phyloP scores from a whole-genome alignment of 192 early-diverging fungal species.

The Fimicolochytrium jonesii region DNA sequence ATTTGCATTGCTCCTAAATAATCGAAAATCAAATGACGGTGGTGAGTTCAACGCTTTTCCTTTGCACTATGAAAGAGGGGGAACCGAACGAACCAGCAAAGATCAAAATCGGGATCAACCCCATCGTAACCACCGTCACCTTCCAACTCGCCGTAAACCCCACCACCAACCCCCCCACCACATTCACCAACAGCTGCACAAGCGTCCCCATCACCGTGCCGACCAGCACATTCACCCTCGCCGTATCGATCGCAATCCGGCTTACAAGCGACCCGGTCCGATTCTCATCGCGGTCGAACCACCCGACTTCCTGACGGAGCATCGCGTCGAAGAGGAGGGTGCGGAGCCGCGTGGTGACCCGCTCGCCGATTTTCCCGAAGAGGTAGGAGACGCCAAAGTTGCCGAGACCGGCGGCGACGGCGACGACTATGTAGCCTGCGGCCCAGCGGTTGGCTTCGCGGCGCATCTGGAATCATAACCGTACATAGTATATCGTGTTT shows the following conservation, averaged over 20 bases:
- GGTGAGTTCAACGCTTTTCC: too few species aligned
- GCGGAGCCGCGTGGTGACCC: slow-evolving; percentile 37
- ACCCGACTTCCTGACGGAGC: slow-evolving; percentile 45
- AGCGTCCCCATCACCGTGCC: slow-evolving; percentile 50
- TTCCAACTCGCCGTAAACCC: slow-evolving; percentile 74
- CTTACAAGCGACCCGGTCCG: slow-evolving; percentile 71
- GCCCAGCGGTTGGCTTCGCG: slow-evolving; percentile 45
- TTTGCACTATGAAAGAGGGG: too few species aligned
- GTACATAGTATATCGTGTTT: too few species aligned
- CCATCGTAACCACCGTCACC: slow-evolving; percentile 67
- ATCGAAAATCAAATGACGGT: too few species aligned
- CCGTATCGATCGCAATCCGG: slow-evolving; percentile 73
- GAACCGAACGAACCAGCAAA: slow-evolving; percentile 56
- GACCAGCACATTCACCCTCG: slow-evolving; percentile 48
- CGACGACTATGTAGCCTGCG: slow-evolving; percentile 55
- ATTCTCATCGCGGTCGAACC: slow-evolving; percentile 57
- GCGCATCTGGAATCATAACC: slow-evolving; percentile 27
- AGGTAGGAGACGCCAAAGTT: slow-evolving; percentile 47
- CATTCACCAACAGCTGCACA: slow-evolving; percentile 39
- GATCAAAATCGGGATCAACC: slow-evolving; percentile 59
- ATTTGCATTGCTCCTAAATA: slow-evolving; percentile 65
- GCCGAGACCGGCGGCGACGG: slow-evolving; percentile 52
- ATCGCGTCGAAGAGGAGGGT: slow-evolving; percentile 34
- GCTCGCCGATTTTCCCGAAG: slow-evolving; percentile 32
- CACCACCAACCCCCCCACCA: slow-evolving; percentile 48